A percentile compares a stretch with the other conserved stretches of the same genome.
phyloP scores from a whole-genome alignment of 2,329 filamentous ascomycete species.

The Sphaerulina populicola region DNA sequence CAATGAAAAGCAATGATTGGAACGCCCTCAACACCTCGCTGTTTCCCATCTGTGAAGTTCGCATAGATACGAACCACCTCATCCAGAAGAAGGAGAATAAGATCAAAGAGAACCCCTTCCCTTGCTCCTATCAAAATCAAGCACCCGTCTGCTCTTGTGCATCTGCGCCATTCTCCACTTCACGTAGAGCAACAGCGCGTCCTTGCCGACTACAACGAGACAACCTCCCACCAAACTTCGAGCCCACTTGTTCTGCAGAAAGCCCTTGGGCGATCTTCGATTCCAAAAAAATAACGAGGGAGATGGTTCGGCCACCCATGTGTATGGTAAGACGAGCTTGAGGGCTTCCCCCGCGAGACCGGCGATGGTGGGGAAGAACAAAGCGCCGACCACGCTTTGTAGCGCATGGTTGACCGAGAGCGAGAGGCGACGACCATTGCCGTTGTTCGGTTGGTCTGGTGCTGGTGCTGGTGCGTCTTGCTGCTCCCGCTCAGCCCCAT shows the following conservation, averaged over 20 bases:
- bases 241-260: slow-evolving; percentile 80
- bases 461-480: not conserved
- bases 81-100: not conserved
- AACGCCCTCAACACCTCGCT: no score
- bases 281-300: not conserved
- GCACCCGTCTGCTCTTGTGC: slow-evolving; percentile 39
- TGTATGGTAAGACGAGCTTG: slow-evolving; percentile 56
- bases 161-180: slow-evolving; percentile 44
- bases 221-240: slow-evolving; percentile 82
- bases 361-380: slow-evolving; percentile 76
- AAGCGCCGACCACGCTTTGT: slow-evolving; percentile 55
- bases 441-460: slow-evolving; percentile 2
- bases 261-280: slow-evolving; percentile 17
- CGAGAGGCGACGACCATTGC: slow-evolving; percentile 38
- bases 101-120: slow-evolving; percentile 2
- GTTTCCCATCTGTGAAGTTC: no score
- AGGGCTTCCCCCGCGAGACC: slow-evolving; percentile 69
- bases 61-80: no score
- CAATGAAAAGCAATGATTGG: no score
- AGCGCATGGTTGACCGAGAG: slow-evolving; percentile 50
- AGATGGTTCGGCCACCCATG: slow-evolving; percentile 51
- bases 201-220: slow-evolving; percentile 76
- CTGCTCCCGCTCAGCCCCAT: not conserved
- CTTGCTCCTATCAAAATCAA: slow-evolving; percentile 33
- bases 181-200: slow-evolving; percentile 54